Percentiles rank a stretch among this genome's conserved stretches.
Evolutionary conservation across 2,329 filamentous ascomycete genomes (phyloP).

Genomic region (Stachybotrys chartarum): DNA sequence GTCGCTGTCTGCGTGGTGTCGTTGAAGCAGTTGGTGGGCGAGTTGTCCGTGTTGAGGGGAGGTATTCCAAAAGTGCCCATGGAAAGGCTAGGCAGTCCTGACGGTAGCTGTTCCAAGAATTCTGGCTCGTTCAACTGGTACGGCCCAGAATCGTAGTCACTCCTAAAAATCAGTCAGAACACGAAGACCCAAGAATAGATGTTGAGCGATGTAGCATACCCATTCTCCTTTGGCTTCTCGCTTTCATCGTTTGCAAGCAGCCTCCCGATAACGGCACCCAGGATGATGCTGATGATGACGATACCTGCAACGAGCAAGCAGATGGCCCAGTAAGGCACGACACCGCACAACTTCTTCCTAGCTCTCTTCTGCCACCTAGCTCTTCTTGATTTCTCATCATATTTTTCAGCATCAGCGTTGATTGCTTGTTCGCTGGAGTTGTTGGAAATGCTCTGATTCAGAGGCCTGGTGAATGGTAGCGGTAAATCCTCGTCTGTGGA

Average conservation of each 20-base stretch:
- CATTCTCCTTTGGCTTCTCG: neutral
- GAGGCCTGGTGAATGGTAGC: constrained; percentile 42
- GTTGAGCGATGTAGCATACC: neutral
- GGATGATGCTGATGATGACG: constrained; percentile 45
- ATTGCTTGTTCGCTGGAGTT: constrained; percentile 47
- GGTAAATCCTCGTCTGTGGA: constrained; percentile 47
- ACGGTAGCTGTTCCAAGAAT: constrained; percentile 41
- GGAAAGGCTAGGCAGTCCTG: constrained; percentile 43
- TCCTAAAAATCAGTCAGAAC: neutral
- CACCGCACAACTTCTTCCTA: constrained; percentile 47
- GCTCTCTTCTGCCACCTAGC: constrained; percentile 47
- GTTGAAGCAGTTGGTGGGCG: constrained; percentile 49
- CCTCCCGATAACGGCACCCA: constrained; percentile 40
- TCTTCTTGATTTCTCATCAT: constrained; percentile 39
- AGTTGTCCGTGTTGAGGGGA: constrained; percentile 40
- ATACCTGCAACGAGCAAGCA: constrained; percentile 40
- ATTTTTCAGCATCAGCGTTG: constrained; percentile 38
- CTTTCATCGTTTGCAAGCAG: neutral
- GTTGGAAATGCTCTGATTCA: constrained; percentile 39
- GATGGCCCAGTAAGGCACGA: constrained; percentile 57
- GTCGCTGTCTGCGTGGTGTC: constrained; percentile 47
- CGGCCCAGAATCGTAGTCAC: too few species aligned
- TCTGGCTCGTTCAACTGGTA: constrained; percentile 10
- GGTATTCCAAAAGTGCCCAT: constrained; percentile 52
- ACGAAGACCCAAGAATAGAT: neutral